phyloP scores from a whole-genome alignment of 495 filamentous ascomycete species.

The Cercophora samala region DNA sequence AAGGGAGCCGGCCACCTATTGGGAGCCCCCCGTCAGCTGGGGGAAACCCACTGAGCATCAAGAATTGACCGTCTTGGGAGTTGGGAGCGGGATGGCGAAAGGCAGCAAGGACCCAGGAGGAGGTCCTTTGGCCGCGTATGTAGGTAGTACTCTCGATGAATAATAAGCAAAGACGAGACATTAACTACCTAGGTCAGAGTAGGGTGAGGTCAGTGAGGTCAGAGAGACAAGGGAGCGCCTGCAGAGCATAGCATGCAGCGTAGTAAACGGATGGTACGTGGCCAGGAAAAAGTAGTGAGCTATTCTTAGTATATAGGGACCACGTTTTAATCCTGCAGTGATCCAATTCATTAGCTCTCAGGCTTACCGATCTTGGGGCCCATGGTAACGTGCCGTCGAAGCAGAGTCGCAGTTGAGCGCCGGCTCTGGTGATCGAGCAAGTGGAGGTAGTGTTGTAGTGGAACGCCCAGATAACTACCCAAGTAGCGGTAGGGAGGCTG shows the following conservation, averaged over 20 bases:
- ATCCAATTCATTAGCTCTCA: constrained; percentile 38
- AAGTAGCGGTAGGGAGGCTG: constrained; percentile 19
- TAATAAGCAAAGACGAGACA: constrained; percentile 13
- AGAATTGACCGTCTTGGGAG: constrained; percentile 16
- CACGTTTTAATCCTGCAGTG: constrained; percentile 40
- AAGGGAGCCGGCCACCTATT: background rate
- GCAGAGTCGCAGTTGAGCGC: constrained; percentile 38
- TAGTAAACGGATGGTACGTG: constrained; percentile 28
- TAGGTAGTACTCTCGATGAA: constrained; percentile 19
- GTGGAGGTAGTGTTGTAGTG: constrained; percentile 20
- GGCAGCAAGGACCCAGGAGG: constrained; percentile 9
- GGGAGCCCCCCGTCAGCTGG: constrained; percentile 23
- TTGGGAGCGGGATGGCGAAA: constrained; percentile 17
- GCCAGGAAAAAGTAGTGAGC: constrained; percentile 26
- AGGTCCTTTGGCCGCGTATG: constrained; percentile 31
- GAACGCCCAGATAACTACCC: constrained; percentile 4
- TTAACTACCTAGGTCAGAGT: background rate
- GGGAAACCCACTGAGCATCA: constrained; percentile 23
- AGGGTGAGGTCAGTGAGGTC: constrained; percentile 22
- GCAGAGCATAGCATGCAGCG: constrained; percentile 12
- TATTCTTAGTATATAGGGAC: constrained; percentile 43
- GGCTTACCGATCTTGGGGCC: constrained; percentile 40
- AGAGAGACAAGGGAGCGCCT: constrained; percentile 23
- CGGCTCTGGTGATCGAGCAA: constrained; percentile 31
- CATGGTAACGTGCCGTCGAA: constrained; percentile 42